Conservation (phyloP, 305 asterid species). For the Stenogyne calaminthoides region DNA sequence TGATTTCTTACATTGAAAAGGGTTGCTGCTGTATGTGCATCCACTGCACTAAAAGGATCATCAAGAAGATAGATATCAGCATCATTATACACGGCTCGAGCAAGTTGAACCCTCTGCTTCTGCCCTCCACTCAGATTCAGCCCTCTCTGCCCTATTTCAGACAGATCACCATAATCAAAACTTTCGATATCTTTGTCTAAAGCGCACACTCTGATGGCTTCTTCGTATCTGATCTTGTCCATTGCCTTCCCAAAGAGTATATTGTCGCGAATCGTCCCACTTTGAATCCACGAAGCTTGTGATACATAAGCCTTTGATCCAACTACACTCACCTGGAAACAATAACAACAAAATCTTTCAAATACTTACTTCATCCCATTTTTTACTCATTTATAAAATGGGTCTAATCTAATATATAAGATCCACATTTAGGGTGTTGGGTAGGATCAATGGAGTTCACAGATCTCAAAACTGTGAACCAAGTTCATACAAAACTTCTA, state of each 20-base stretch:
- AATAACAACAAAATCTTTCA: background rate
- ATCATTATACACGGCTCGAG: conserved; percentile 74
- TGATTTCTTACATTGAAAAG: conserved; percentile 61
- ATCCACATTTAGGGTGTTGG: background rate
- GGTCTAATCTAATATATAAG: background rate
- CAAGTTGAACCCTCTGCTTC: conserved; percentile 82
- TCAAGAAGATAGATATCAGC: conserved; percentile 81
- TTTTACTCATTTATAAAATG: no score
- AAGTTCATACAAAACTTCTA: no score
- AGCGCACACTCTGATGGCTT: conserved; percentile 60
- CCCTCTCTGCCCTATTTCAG: conserved; percentile 90
- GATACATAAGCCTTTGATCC: conserved; percentile 81
- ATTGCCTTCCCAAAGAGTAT: conserved; percentile 73
- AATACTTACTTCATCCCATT: background rate
- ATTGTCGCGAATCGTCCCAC: conserved; percentile 73
- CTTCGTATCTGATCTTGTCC: conserved; percentile 52
- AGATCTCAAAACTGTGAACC: no score
- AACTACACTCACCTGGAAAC: conserved; percentile 52
- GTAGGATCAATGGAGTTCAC: no score
- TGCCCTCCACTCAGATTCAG: conserved; percentile 89
- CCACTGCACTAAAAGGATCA: conserved; percentile 91
- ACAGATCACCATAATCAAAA: conserved; percentile 68
- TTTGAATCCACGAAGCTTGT: conserved; percentile 78
- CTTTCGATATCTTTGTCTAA: conserved; percentile 70
- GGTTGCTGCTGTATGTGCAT: conserved; percentile 79